Percentiles rank a stretch among this genome's conserved stretches.
phyloP scores from a whole-genome alignment of 176 grass and related monocot species.

The Oryza brachyantha region DNA sequence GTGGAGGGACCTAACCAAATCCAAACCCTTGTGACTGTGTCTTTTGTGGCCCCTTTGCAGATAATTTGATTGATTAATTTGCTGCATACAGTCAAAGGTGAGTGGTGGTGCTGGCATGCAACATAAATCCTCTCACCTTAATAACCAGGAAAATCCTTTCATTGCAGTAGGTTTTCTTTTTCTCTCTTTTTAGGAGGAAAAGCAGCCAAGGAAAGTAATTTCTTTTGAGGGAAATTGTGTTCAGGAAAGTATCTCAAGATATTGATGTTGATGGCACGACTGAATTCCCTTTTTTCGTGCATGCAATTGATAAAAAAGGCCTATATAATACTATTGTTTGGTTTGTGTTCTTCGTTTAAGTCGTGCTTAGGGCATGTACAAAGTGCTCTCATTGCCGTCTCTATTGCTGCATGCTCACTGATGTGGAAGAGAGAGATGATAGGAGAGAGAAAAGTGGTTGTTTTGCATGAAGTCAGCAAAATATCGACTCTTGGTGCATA shows the following conservation, averaged over 20 bases:
- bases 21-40: neutral
- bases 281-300: neutral
- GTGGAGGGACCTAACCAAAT: constrained; percentile 27
- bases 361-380: too few species aligned
- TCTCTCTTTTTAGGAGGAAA: neutral
- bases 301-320: neutral
- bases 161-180: neutral
- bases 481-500: too few species aligned
- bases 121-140: neutral
- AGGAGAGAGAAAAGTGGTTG: too few species aligned
- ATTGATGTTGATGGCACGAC: neutral
- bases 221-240: neutral
- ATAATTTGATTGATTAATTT: constrained; percentile 13
- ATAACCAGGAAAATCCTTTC: neutral
- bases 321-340: neutral
- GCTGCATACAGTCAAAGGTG: neutral
- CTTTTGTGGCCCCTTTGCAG: neutral
- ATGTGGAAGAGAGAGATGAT: too few species aligned
- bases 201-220: neutral
- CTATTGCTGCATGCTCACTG: too few species aligned
- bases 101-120: constrained; percentile 5
- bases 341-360: neutral
- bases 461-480: too few species aligned
- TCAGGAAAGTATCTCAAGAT: neutral
- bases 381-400: too few species aligned